Evolutionary conservation across 1,139 yeast genomes (phyloP).

Genomic region (Petasospora rhodanensis): DNA sequence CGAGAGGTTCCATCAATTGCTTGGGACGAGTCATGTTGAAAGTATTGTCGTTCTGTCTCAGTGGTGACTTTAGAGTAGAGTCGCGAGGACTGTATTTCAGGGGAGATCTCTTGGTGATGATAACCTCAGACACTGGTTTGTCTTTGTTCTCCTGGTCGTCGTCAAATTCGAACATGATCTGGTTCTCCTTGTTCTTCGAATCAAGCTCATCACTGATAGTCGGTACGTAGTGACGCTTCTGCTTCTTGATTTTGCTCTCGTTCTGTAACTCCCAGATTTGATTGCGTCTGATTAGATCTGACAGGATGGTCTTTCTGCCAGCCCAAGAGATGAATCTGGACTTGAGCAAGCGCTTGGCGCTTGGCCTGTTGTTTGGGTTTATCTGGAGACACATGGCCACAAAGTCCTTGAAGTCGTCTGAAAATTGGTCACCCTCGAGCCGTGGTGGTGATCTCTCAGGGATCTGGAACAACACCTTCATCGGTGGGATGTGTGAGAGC

Average conservation of each 20-base stretch:
- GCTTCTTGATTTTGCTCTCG: conserved; percentile 2
- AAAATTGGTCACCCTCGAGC: conserved; percentile 37
- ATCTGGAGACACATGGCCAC: conserved; percentile 59
- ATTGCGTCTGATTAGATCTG: conserved; percentile 27
- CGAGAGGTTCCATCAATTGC: conserved; percentile 1
- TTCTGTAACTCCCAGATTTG: conserved; percentile 17
- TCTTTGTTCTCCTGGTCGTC: conserved; percentile 6
- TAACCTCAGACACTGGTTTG: conserved; percentile 15
- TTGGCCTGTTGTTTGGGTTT: conserved; percentile 54
- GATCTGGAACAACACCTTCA: conserved; percentile 67
- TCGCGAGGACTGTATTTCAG: conserved; percentile 9
- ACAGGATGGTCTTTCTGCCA: conserved; percentile 32
- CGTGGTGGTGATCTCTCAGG: conserved; percentile 50
- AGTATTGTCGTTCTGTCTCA: conserved; percentile 10
- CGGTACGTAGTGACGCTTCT: conserved; percentile 17
- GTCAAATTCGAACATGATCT: conserved; percentile 22
- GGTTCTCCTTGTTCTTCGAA: conserved; percentile 1
- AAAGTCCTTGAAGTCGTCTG: conserved; percentile 54
- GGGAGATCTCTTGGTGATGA: conserved; percentile 19
- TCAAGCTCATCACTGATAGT: conserved; percentile 7
- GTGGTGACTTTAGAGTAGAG: background rate
- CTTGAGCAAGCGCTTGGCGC: conserved; percentile 53
- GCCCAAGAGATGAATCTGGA: conserved; percentile 55
- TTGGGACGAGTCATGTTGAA: no score
- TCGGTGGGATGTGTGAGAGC: conserved; percentile 65